Evolutionary conservation across 176 grass and related monocot species (phyloP), one percentile per base, ranked within the genome.

Genomic region (Juncus effusus): DNA sequence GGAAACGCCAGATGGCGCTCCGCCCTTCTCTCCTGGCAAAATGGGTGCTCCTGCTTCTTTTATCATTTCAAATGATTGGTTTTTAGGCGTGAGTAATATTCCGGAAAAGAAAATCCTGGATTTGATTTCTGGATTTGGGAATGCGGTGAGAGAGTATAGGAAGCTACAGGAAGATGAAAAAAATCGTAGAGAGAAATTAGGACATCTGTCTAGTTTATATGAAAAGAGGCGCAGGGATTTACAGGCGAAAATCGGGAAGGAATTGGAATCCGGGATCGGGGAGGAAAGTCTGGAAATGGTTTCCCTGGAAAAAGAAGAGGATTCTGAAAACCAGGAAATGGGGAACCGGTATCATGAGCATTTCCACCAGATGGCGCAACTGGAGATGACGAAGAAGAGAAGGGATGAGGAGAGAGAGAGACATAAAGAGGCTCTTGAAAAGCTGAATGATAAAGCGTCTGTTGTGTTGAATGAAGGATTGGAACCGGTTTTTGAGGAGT

Each of bases 1-100:
- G 77, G 75, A 79, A 28, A 86, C 77, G 40, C 45, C 76, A 0
- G 88, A 99, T 62, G 94, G 94, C 3, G 64, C 75, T 38, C 85
- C 85, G 12, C 94, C 94, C 51, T 99, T 87, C 66, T 99, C 94
- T 58, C 94, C 94, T 2, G 74, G 78, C 19, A 89, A 42, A 70
- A 63, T 93, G 51, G 80, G 78, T 0, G 83, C 85, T 0, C 85
- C 73, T 0, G 51, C 78, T 13, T 70, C 59, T 69, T 93, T 90
- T 60, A 0, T 99, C 12, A 69, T 93, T 36, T 80, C 85, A 42
- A 93, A 93, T 56, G 94, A 99, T 60, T 99, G 94, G 94, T 77
- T 61, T 38, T 83, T 86, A 74, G 88, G 74, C 3, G 86, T 78
- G 1, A 76, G 84, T 9, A 77, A 47, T 42, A 81, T 90, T 45